Evolutionary conservation across 805 yeast genomes (phyloP), one percentile per base, ranked within the genome.

Genomic region (Wickerhamiella occidentalis): DNA sequence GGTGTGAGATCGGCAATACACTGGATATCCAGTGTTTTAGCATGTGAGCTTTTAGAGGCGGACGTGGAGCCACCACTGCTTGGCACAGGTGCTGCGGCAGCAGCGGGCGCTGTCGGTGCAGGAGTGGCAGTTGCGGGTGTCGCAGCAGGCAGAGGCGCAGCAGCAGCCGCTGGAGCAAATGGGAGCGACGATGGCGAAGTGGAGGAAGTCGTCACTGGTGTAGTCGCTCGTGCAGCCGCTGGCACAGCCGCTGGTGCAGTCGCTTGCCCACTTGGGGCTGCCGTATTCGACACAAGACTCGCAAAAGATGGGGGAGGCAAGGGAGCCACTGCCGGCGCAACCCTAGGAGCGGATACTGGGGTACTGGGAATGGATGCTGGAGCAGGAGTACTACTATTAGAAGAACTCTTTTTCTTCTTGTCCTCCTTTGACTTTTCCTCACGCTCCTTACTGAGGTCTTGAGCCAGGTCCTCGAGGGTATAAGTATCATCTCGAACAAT

Each of bases 1-100:
- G 77, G 70, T 6, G 43, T 33, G 21, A 85, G 82, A 47, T 74
- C 70, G 28, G 62, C 62, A 33, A 77, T 62, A 40, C 82, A 17
- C 9, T 5, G 19, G 11, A 33, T 17, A 33, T 33, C 19, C n/a
- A 17, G 38, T 17, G 38, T n/a, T 15, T 33, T 33, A 8, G 18
- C 6, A 2, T 41, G 48, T 3, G 29, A 23, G 9, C 29, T 36
- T 4, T 12, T 19, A 6, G 42, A 11, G 15, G 8, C 42, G n/a
- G n/a, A n/a, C n/a, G n/a, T n/a, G 19, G 26, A 12, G 22, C 21
- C 21, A 4, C 15, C 11, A 18, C 13, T 9, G 19, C 26, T 23
- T 5, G 26, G 8, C 26, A 23, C 26, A 23, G 26, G 26, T 23
- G 22, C 13, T 9, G 8, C 22, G 7, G n/a, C 7, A n/a, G 37